These are phyloP conservation scores for Cercospora brassicicola DNA, from an alignment of 2,329 filamentous ascomycete genomes.

Conservation along the genomic window DNA sequence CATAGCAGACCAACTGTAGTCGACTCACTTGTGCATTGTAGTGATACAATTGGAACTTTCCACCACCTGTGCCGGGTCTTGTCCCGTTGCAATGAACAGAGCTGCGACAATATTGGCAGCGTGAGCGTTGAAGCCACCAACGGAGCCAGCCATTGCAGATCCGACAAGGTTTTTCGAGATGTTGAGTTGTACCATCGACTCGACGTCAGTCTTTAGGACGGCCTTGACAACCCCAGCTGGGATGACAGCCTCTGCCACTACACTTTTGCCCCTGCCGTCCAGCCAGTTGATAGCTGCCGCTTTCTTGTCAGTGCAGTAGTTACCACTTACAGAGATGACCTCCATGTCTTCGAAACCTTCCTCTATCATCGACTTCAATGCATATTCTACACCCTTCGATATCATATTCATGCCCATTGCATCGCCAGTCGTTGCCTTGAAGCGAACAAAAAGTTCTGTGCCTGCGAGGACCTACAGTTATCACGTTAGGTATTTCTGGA, in stretches of 20 bases:
- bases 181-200: slow-evolving; percentile 92
- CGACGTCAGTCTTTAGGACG: slow-evolving; percentile 90
- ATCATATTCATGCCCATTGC: slow-evolving; percentile 99
- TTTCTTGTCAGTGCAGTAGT: slow-evolving; percentile 99
- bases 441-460: slow-evolving; percentile 93
- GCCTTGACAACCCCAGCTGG: slow-evolving; percentile 80
- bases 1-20: not conserved
- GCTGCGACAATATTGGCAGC: slow-evolving; percentile 96
- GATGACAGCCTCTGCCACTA: slow-evolving; percentile 96
- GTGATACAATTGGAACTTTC: slow-evolving; percentile 98
- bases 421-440: slow-evolving; percentile 97
- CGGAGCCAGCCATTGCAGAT: slow-evolving; percentile 91
- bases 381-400: slow-evolving; percentile 96
- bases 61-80: slow-evolving; percentile 95
- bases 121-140: slow-evolving; percentile 97
- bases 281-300: slow-evolving; percentile 99
- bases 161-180: slow-evolving; percentile 94
- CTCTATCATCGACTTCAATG: slow-evolving; percentile 85
- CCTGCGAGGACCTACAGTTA: slow-evolving; percentile 62
- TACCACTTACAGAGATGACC: slow-evolving; percentile 90
- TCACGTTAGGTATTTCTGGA: too few relatives aligned
- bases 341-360: slow-evolving; percentile 93
- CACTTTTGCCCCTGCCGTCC: slow-evolving; percentile 92
- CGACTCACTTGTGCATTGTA: slow-evolving; percentile 95
- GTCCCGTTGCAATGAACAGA: slow-evolving; percentile 90